These are phyloP conservation scores for Teunomyces gatunensis DNA, from an alignment of 805 yeast genomes.

Conservation along the genomic window DNA sequence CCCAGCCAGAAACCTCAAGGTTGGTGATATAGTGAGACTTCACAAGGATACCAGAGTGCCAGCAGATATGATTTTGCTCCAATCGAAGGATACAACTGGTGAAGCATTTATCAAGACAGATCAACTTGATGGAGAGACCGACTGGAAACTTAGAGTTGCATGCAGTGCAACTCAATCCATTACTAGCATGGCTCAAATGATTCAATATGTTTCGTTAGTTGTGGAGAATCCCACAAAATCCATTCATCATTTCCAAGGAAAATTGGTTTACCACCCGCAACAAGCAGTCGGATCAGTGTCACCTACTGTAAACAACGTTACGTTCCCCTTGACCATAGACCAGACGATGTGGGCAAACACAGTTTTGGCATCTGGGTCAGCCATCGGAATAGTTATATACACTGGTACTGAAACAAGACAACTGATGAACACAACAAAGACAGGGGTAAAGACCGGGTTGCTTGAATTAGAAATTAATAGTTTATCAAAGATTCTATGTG, in stretches of 20 bases:
- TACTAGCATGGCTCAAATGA: constrained; percentile 46
- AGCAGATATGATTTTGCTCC: constrained; percentile 85
- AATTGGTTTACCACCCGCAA: constrained; percentile 49
- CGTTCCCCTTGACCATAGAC: constrained; percentile 73
- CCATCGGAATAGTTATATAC: constrained; percentile 82
- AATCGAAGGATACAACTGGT: constrained; percentile 70
- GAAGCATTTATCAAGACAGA: constrained; percentile 95
- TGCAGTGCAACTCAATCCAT: constrained; percentile 66
- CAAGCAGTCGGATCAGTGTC: constrained; percentile 17
- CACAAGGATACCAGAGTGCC: constrained; percentile 87
- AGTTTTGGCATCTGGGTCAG: constrained; percentile 90
- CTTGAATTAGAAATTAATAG: constrained; percentile 88
- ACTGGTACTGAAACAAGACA: constrained; percentile 95
- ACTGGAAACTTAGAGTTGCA: constrained; percentile 92
- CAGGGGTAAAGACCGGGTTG: constrained; percentile 86
- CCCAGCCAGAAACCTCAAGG: constrained; percentile 62
- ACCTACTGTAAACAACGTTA: constrained; percentile 34
- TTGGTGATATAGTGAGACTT: constrained; percentile 80
- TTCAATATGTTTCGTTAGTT: constrained; percentile 49
- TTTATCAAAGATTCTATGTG: constrained; percentile 83
- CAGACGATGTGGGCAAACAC: constrained; percentile 98
- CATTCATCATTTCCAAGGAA: constrained; percentile 80
- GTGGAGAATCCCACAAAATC: constrained; percentile 83
- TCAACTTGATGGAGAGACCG: constrained; percentile 98
- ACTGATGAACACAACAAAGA: constrained; percentile 84